These are phyloP conservation scores for Malassezia slooffiae DNA, from an alignment of 1,284 basidiomycete genomes.

Conservation along the genomic window DNA sequence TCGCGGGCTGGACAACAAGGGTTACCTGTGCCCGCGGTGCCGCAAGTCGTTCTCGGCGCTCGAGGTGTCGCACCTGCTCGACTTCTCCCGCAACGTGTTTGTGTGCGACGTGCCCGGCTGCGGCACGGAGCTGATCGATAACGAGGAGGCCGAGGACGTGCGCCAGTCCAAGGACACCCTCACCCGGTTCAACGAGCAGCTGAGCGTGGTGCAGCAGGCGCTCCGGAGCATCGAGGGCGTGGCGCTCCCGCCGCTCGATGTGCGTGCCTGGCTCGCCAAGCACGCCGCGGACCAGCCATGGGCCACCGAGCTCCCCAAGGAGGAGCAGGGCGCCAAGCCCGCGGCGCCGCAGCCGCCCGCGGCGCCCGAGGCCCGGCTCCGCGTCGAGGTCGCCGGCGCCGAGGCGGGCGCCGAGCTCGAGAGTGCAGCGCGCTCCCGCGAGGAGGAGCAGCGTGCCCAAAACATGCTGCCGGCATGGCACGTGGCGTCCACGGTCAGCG, in stretches of 20 bases:
- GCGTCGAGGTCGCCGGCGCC: constrained; percentile 36
- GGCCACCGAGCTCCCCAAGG: constrained; percentile 13
- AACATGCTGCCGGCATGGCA: constrained; percentile 89
- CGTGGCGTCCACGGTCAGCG: constrained; percentile 83
- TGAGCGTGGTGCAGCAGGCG: constrained; percentile 72
- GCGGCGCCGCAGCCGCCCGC: constrained; percentile 9
- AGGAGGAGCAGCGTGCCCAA: constrained; percentile 54
- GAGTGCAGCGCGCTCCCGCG: constrained; percentile 48
- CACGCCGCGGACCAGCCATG: constrained; percentile 32
- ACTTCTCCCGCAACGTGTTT: constrained; percentile 50
- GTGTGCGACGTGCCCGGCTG: constrained; percentile 48
- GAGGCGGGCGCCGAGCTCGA: constrained; percentile 34
- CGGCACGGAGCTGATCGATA: constrained; percentile 66
- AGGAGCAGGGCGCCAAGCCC: constrained; percentile 2
- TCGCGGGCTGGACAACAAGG: constrained; percentile 68
- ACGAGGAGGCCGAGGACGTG: constrained; percentile 76
- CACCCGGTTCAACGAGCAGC: constrained; percentile 86
- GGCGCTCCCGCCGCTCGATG: constrained; percentile 58
- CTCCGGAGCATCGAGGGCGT: constrained; percentile 81
- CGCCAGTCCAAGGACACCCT: constrained; percentile 79
- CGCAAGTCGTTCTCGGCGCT: constrained; percentile 71
- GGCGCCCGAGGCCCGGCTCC: constrained; percentile 21
- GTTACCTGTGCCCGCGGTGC: constrained; percentile 87
- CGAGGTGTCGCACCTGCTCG: constrained; percentile 71
- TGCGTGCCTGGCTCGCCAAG: constrained; percentile 49